These are phyloP conservation scores for Blepharisma undulans DNA, from an alignment of 169 alveolate genomes.

Conservation along the genomic window DNA sequence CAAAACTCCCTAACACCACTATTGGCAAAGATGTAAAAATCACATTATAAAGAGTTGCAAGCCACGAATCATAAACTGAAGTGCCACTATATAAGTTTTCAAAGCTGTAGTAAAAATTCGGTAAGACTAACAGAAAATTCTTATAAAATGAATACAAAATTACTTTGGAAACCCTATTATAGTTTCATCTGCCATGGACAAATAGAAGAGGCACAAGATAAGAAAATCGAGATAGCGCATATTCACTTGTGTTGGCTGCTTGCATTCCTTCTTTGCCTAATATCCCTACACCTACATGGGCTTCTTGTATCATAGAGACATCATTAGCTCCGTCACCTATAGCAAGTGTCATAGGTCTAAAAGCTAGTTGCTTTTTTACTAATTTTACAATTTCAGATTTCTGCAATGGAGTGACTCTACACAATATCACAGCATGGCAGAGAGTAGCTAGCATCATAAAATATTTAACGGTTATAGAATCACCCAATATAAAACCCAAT, in stretches of 20 bases:
- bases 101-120: constrained; percentile 92
- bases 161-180: constrained; percentile 69
- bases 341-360: constrained; percentile 61
- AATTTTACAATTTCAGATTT: constrained; percentile 87
- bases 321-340: constrained; percentile 90
- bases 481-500: neutral
- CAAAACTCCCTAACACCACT: constrained; percentile 82
- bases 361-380: constrained; percentile 61
- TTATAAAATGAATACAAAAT: constrained; percentile 97
- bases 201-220: constrained; percentile 62
- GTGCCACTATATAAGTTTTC: constrained; percentile 93
- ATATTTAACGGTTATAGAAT: neutral
- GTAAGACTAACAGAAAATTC: constrained; percentile 93
- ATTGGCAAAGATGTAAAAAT: constrained; percentile 94
- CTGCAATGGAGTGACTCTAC: constrained; percentile 98
- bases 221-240: constrained; percentile 72
- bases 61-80: constrained; percentile 94
- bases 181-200: constrained; percentile 78
- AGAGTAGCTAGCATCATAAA: constrained; percentile 27
- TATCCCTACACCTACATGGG: constrained; percentile 82
- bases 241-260: constrained; percentile 79
- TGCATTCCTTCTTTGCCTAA: constrained; percentile 77
- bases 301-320: constrained; percentile 76
- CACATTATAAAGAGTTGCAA: constrained; percentile 92
- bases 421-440: constrained; percentile 89